phyloP scores from a whole-genome alignment of 176 grass and related monocot genomes.

The Carex scoparia region DNA sequence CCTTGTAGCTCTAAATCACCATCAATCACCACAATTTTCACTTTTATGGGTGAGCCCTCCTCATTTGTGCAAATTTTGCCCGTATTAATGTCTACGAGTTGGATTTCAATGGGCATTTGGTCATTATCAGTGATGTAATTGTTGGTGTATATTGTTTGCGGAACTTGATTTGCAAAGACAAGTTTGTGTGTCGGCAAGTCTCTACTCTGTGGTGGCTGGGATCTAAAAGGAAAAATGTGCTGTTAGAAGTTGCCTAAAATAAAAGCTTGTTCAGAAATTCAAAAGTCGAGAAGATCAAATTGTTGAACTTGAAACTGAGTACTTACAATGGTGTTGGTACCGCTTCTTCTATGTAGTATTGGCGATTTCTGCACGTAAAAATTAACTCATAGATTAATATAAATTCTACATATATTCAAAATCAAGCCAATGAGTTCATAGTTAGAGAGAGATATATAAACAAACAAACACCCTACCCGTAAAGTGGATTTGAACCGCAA shows the following conservation, averaged over 20 bases:
- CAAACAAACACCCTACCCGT: slow-evolving; percentile 26
- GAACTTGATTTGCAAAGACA: slow-evolving; percentile 60
- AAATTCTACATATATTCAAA: neutral
- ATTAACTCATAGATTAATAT: neutral
- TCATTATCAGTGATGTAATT: slow-evolving; percentile 64
- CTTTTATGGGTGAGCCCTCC: slow-evolving; percentile 48
- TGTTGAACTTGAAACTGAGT: neutral
- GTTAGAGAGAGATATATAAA: slow-evolving; percentile 32
- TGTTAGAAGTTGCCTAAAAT: slow-evolving; percentile 9
- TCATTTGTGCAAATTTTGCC: slow-evolving; percentile 47
- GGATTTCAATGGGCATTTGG: slow-evolving; percentile 54
- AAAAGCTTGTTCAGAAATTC: slow-evolving; percentile 4
- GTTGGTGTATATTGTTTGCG: slow-evolving; percentile 64
- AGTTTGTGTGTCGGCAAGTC: slow-evolving; percentile 43
- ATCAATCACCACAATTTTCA: slow-evolving; percentile 81
- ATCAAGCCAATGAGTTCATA: neutral
- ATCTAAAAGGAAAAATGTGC: slow-evolving; percentile 31
- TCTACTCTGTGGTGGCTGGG: slow-evolving; percentile 40
- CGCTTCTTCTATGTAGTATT: slow-evolving; percentile 9
- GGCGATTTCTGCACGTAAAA: slow-evolving; percentile 1
- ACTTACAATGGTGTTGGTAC: neutral
- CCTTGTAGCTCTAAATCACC: slow-evolving; percentile 80
- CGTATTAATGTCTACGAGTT: slow-evolving; percentile 45
- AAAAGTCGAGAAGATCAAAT: neutral
- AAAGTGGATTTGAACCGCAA: slow-evolving; percentile 35